phyloP scores from a whole-genome alignment of 1,284 basidiomycete species.

The Apiotrichum akiyoshidainum region DNA sequence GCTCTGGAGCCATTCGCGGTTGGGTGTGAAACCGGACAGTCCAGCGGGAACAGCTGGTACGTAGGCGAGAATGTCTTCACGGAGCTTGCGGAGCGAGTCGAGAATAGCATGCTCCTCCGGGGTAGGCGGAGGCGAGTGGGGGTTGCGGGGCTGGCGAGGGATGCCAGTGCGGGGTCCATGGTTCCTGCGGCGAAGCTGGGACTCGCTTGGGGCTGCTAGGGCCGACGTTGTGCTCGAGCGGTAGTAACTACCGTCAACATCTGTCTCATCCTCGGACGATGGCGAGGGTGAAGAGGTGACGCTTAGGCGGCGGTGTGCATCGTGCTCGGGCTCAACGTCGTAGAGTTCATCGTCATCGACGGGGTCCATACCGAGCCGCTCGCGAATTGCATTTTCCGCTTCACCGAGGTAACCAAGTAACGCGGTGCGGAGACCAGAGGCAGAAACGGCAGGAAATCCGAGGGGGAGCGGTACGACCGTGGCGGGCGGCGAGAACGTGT shows the following conservation, averaged over 20 bases:
- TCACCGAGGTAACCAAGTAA: constrained; percentile 48
- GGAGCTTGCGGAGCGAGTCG: constrained; percentile 36
- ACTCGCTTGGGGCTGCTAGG: background rate
- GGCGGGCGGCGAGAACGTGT: background rate
- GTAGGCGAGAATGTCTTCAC: constrained; percentile 45
- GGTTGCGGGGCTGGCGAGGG: background rate
- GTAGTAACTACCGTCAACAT: constrained; percentile 2
- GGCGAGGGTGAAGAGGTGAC: constrained; percentile 4
- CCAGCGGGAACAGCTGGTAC: constrained; percentile 22
- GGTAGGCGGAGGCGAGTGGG: background rate
- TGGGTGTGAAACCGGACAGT: constrained; percentile 11
- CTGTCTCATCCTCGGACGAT: constrained; percentile 21
- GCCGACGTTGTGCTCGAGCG: background rate
- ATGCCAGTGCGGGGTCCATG: background rate
- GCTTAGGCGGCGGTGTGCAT: background rate
- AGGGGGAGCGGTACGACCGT: constrained; percentile 11
- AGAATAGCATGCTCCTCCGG: constrained; percentile 22
- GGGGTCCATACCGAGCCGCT: constrained; percentile 28
- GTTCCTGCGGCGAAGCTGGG: constrained; percentile 4
- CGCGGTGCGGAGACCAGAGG: constrained; percentile 40
- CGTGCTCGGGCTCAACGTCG: background rate
- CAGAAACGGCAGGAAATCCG: constrained; percentile 26
- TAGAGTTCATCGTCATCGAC: constrained; percentile 3
- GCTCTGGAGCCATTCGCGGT: constrained; percentile 36
- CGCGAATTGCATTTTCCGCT: constrained; percentile 42